Base-by-base conservation (phyloP, 768 basidiomycete genomes). In the Pulveroboletus ravenelii region DNA sequence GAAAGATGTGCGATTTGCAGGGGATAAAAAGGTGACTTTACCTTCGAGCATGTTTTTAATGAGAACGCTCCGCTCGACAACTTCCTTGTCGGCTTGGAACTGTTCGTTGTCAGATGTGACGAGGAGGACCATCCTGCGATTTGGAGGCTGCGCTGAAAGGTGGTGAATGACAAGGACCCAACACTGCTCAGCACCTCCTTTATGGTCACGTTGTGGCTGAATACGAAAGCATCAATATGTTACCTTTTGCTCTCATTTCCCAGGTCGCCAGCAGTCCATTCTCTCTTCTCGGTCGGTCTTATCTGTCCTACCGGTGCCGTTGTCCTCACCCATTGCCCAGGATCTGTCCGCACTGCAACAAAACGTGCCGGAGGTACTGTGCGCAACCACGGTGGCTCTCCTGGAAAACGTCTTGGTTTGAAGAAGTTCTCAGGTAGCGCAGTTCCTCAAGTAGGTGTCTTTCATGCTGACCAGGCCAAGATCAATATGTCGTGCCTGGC, bases 11-110 rank as follows among this genome's bases (percentile, higher is more conserved):
- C 18, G 25, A 25, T 15, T 35, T 17, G 40, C 6, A 8, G 34
- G 6, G 9, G 31, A 47, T 32, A 36, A 53, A 45, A 49, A 27
- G 25, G 34, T 46, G 51, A 51, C 35, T 7, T 61, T 50, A 91
- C 96, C 96, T 73, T 98, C 96, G 47, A 98, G 87, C 96, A 99
- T 97, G 78, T 96, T 95, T 79, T 95, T 96, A 72, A 99, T 96
- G 62, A 99, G 82, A 10, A 95, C 93, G 55, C 84, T 87, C 69
- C 96, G 89, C 74, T 94, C 90, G 49, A 92, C 92, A 50, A 99
- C 90, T 50, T 93, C 89, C 71, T 86, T 90, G 67, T 97, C 93
- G 57, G 94, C 89, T 46, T 80, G 78, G 74, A 95, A 99, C 56
- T 87, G 83, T 72, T 97, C 96, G 60, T 90, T 93, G 70, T 99